These are phyloP conservation scores for Perilla frutescens DNA, from an alignment of 257 asterid species.

Conservation along the genomic window DNA sequence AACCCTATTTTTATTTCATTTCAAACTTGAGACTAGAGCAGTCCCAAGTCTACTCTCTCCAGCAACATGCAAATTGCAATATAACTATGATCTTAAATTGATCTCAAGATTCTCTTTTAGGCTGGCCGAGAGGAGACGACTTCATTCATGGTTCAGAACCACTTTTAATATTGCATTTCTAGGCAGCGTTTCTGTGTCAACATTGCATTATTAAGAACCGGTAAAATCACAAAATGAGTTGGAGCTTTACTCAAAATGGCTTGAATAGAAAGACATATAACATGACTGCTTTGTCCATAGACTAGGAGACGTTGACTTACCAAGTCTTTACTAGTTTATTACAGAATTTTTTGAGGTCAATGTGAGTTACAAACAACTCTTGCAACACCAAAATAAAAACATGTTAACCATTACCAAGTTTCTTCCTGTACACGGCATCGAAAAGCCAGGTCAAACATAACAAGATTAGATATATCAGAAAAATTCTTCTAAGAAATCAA, in stretches of 20 bases:
- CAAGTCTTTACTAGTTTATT: background rate
- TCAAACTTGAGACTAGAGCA: background rate
- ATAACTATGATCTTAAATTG: background rate
- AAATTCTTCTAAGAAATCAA: background rate
- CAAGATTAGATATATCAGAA: background rate
- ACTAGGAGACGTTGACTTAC: slow-evolving; percentile 1
- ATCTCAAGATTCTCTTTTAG: background rate
- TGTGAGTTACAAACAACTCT: too few relatives aligned
- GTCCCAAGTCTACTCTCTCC: background rate
- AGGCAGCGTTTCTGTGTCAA: background rate
- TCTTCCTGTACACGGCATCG: too few relatives aligned
- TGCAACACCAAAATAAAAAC: background rate
- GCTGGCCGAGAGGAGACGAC: background rate
- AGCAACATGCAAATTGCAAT: background rate
- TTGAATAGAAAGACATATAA: background rate
- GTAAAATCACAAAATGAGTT: background rate
- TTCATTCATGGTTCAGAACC: background rate
- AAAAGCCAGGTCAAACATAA: background rate
- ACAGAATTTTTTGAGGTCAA: background rate
- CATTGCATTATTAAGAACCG: background rate
- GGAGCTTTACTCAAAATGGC: background rate
- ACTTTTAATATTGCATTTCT: background rate
- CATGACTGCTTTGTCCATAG: background rate
- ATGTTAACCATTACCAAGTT: background rate
- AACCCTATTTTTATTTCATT: background rate